Conservation (phyloP, 2,329 filamentous ascomycete species). For the Xylariaceae sp. region DNA sequence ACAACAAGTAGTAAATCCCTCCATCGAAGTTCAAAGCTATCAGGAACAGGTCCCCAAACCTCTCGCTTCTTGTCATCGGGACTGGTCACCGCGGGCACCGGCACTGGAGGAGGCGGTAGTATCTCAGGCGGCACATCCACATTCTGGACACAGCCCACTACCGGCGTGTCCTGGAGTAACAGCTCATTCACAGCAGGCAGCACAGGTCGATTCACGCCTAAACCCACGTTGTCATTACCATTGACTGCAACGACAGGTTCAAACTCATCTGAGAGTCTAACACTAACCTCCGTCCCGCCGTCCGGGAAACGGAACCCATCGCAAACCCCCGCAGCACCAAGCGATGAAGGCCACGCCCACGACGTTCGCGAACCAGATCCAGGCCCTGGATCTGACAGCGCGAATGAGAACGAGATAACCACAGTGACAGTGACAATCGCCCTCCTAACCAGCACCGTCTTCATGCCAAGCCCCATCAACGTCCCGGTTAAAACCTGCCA, state of each 20-base stretch:
- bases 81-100: neutral
- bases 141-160: neutral
- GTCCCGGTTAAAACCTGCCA: conserved; percentile 10
- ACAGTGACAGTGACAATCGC: conserved; percentile 9
- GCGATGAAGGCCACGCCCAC: neutral
- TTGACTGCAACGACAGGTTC: neutral
- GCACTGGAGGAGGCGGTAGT: neutral
- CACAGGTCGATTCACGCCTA: conserved; percentile 4
- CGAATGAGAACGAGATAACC: neutral
- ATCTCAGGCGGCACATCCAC: conserved; percentile 3
- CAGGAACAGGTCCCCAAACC: conserved; percentile 1
- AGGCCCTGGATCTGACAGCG: too few species aligned
- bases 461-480: conserved; percentile 18
- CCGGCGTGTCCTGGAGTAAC: conserved; percentile 17
- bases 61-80: conserved; percentile 4
- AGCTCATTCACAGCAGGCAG: conserved; percentile 11
- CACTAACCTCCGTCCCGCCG: conserved; percentile 8
- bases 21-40: neutral
- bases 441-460: conserved; percentile 16
- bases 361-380: neutral
- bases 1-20: neutral
- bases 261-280: conserved; percentile 1
- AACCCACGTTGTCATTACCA: neutral
- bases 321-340: neutral
- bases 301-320: neutral